Conservation (phyloP, 2,329 filamentous ascomycete species). For the Apiospora sp. region DNA sequence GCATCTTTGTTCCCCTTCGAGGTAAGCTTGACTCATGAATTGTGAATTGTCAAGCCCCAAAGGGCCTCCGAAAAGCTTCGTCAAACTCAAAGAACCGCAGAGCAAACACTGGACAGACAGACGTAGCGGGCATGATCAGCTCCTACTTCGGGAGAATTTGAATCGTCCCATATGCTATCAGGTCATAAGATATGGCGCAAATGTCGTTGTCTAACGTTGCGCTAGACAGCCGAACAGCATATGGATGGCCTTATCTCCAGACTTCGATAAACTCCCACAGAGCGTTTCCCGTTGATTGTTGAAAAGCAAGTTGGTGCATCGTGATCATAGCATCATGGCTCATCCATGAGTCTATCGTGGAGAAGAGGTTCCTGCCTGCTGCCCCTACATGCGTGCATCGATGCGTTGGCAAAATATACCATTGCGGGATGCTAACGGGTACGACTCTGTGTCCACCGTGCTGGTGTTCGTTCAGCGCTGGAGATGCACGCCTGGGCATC, state of each 20-base stretch:
- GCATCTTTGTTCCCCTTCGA: neutral
- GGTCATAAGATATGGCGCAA: constrained; percentile 3
- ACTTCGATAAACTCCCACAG: too few species aligned
- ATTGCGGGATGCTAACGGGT: neutral
- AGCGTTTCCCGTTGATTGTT: neutral
- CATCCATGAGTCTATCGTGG: neutral
- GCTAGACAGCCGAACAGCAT: neutral
- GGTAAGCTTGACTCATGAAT: neutral
- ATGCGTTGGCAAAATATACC: neutral
- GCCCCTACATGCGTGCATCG: neutral
- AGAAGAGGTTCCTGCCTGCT: neutral
- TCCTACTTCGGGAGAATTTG: neutral
- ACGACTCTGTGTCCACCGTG: neutral
- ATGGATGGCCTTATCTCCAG: constrained; percentile 5
- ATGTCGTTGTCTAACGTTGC: neutral
- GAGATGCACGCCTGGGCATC: neutral
- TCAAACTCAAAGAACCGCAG: neutral
- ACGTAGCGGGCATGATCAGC: neutral
- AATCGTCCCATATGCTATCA: neutral
- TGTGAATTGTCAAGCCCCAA: neutral
- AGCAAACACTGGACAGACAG: neutral
- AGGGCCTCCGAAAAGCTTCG: neutral
- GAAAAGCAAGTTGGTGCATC: neutral
- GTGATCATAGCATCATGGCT: neutral
- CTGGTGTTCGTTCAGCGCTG: neutral